These are phyloP conservation scores for Exophiala sideris DNA, from an alignment of 2,329 filamentous ascomycete genomes.

Conservation along the genomic window DNA sequence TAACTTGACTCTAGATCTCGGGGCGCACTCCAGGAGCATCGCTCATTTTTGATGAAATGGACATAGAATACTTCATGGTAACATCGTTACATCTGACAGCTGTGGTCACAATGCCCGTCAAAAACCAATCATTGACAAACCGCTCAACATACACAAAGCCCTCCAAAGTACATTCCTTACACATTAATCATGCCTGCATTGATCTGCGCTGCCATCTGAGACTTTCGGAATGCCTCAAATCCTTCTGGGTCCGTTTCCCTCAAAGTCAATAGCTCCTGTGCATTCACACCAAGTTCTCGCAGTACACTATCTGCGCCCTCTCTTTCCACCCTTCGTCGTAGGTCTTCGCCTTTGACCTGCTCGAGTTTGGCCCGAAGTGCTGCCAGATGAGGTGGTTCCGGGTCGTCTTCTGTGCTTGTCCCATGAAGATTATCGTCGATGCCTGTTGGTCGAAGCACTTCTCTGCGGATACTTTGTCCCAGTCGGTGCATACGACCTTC, in stretches of 20 bases:
- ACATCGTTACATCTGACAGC: not conserved
- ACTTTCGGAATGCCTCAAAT: slow-evolving; percentile 44
- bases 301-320: slow-evolving; percentile 41
- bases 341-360: slow-evolving; percentile 41
- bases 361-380: slow-evolving; percentile 45
- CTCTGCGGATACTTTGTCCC: slow-evolving; percentile 63
- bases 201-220: slow-evolving; percentile 44
- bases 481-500: slow-evolving; percentile 69
- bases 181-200: slow-evolving; percentile 15
- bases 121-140: not conserved
- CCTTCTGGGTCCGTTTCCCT: slow-evolving; percentile 43
- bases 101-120: not conserved
- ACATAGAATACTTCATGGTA: not conserved
- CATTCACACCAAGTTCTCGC: slow-evolving; percentile 42
- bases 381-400: slow-evolving; percentile 43
- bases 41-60: not conserved
- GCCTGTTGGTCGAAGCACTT: slow-evolving; percentile 53
- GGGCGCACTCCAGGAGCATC: not conserved
- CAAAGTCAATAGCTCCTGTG: slow-evolving; percentile 44
- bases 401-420: slow-evolving; percentile 37
- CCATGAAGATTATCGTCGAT: slow-evolving; percentile 39
- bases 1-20: no score
- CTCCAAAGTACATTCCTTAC: not conserved
- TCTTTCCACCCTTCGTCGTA: slow-evolving; percentile 38
- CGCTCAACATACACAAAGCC: not conserved